phyloP scores from a whole-genome alignment of 1,139 yeast genomes.

The Blastobotrys ciferrii region DNA sequence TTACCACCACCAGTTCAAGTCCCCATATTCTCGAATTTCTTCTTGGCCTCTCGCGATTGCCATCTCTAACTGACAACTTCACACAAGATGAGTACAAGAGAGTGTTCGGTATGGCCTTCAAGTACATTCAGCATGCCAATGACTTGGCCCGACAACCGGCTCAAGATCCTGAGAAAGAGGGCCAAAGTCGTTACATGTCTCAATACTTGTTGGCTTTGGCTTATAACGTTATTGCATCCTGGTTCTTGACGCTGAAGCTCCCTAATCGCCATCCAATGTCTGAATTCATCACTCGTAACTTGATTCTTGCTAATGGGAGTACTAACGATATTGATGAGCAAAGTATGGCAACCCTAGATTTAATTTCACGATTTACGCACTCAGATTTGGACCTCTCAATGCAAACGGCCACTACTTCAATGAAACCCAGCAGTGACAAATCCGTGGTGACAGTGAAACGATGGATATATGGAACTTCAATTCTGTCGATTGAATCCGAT shows the following conservation, averaged over 20 bases:
- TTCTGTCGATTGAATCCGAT: slow-evolving; percentile 58
- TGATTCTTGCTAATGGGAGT: slow-evolving; percentile 47
- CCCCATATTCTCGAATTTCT: slow-evolving; percentile 78
- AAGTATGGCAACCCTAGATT: slow-evolving; percentile 63
- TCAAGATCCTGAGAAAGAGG: slow-evolving; percentile 18
- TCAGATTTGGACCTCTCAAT: slow-evolving; percentile 60
- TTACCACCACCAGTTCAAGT: slow-evolving; percentile 66
- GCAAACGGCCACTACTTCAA: slow-evolving; percentile 23
- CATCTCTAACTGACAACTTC: slow-evolving; percentile 66
- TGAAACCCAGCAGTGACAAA: slow-evolving; percentile 9
- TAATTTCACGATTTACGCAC: slow-evolving; percentile 64
- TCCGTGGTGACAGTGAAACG: slow-evolving; percentile 35
- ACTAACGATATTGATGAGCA: slow-evolving; percentile 48
- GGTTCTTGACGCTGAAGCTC: slow-evolving; percentile 68
- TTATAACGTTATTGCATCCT: slow-evolving; percentile 63
- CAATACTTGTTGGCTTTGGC: slow-evolving; percentile 64
- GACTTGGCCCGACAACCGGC: slow-evolving; percentile 41
- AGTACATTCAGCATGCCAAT: slow-evolving; percentile 68
- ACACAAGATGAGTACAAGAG: slow-evolving; percentile 75
- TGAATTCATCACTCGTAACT: slow-evolving; percentile 59
- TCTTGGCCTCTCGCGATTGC: slow-evolving; percentile 62
- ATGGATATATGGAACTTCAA: slow-evolving; percentile 64
- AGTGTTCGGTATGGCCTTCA: slow-evolving; percentile 81
- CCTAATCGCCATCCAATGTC: slow-evolving; percentile 59
- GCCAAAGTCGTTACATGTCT: slow-evolving; percentile 40